These are phyloP conservation scores for Breynia disticha DNA, from an alignment of 441 rosid species.

Conservation along the genomic window DNA sequence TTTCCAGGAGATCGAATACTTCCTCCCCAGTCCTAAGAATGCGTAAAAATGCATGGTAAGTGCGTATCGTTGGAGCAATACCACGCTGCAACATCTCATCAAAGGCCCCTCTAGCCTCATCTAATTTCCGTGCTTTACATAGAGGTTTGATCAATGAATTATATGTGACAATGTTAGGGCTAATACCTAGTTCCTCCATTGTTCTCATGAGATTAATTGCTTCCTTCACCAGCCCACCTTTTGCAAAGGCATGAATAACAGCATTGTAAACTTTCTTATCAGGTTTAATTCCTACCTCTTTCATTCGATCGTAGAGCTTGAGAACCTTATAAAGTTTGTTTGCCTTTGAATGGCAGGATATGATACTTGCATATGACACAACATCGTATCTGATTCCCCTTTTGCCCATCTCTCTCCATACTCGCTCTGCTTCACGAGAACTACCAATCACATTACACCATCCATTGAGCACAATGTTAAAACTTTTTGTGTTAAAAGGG, in stretches of 20 bases:
- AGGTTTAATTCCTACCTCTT: conserved; percentile 45
- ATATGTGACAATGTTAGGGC: conserved; percentile 62
- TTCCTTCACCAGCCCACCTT: conserved; percentile 54
- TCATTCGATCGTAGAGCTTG: conserved; percentile 55
- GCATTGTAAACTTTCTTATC: conserved; percentile 86
- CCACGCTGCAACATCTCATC: conserved; percentile 60
- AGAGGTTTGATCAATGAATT: conserved; percentile 79
- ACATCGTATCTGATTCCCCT: conserved; percentile 51
- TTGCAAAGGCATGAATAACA: conserved; percentile 74
- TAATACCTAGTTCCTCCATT: conserved; percentile 68
- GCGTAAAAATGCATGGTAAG: conserved; percentile 75
- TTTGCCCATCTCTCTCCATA: conserved; percentile 77
- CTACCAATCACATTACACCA: conserved; percentile 86
- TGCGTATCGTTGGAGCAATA: conserved; percentile 48
- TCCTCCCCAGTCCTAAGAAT: conserved; percentile 51
- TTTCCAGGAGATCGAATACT: conserved; percentile 62
- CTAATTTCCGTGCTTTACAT: conserved; percentile 49
- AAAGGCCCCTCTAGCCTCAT: conserved; percentile 50
- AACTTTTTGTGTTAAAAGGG: conserved; percentile 69
- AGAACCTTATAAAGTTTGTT: conserved; percentile 60
- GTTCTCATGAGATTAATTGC: conserved; percentile 50
- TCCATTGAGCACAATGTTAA: conserved; percentile 75
- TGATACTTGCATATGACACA: conserved; percentile 60
- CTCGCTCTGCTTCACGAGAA: conserved; percentile 61
- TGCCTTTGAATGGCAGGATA: conserved; percentile 77